phyloP scores from a whole-genome alignment of 352 stramenopile species.

The Phytophthora citrophthora region DNA sequence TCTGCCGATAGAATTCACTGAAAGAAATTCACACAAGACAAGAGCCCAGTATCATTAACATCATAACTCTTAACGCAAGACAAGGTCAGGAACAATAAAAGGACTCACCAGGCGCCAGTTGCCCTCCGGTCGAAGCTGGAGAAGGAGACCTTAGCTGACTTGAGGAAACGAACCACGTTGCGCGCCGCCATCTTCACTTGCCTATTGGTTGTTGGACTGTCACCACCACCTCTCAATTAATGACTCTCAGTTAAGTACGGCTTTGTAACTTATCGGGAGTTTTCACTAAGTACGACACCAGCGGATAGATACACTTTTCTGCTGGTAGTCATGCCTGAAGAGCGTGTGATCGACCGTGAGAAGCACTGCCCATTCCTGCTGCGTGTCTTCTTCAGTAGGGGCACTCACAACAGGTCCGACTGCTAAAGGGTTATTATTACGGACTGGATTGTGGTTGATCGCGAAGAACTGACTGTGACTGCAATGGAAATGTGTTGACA shows the following conservation, averaged over 20 bases:
- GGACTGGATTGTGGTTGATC: not conserved
- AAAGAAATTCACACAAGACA: not conserved
- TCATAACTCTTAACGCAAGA: not conserved
- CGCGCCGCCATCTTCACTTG: conserved; percentile 68
- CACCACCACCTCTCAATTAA: conserved; percentile 28
- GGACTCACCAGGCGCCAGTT: conserved; percentile 74
- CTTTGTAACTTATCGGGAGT: not conserved
- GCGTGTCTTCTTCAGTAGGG: conserved; percentile 68
- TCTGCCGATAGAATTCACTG: conserved; percentile 88
- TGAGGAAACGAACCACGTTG: conserved; percentile 88
- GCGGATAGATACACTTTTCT: conserved; percentile 13
- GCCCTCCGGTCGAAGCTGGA: conserved; percentile 79
- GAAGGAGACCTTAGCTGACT: conserved; percentile 87
- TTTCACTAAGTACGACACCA: not conserved
- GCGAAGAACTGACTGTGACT: conserved; percentile 8
- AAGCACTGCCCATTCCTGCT: conserved; percentile 76
- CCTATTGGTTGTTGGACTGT: conserved; percentile 19
- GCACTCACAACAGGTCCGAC: conserved; percentile 56
- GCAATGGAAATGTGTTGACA: conserved; percentile 6
- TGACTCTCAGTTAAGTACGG: not conserved
- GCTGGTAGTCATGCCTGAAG: conserved; percentile 34
- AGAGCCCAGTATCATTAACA: conserved; percentile 8
- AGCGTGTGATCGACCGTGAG: conserved; percentile 57
- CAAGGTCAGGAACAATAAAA: not conserved
- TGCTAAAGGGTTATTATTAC: not conserved